Base-by-base conservation (phyloP, 805 yeast genomes). In the Danielozyma ontarioensis region DNA sequence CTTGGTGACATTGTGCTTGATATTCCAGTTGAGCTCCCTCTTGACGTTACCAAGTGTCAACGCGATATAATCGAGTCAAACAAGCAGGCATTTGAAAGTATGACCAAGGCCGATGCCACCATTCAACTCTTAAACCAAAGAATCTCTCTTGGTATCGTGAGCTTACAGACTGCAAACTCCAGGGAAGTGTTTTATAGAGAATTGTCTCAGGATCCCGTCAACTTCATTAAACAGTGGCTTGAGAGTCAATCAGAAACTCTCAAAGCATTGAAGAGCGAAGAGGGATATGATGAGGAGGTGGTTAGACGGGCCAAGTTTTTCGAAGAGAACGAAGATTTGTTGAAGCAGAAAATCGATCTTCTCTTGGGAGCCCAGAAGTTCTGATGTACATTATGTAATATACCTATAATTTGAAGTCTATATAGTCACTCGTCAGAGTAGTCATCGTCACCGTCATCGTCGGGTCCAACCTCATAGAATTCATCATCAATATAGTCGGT, bases 191-290 rank as follows among this genome's bases (percentile, higher is more conserved):
- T 93, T 59, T 90, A 83, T 60, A 62, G 76, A 22, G 78, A 79
- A 41, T 65, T 93, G 39, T 69, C 84, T 26, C 71, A 80, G 29
- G 78, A 89, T 50, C 97, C 98, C 0, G 81, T 79, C 3, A 70
- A 70, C 16, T 85, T 87, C 47, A 62, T 93, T 45, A 68, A 80
- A 35, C 71, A 76, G 32, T 84, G 95, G 74, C 67, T 80, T 40
- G 82, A 79, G 28, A 80, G 87, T 28, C 95, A 93, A 56, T 70
- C 87, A 12, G 85, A 87, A 39, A 84, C 90, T 30, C 70, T 93
- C 50, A 88, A 83, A 60, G 83, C 90, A 11, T 69, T 93, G 42
- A 75, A 87, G 39, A 88, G 95, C 44, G 97, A 93, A 43, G 93
- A 84, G 47, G 90, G 89, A 7, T 83, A 80, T 59, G 80, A 80